Evolutionary conservation across 345 rosid species (phyloP).

Genomic region (Salix brachista): DNA sequence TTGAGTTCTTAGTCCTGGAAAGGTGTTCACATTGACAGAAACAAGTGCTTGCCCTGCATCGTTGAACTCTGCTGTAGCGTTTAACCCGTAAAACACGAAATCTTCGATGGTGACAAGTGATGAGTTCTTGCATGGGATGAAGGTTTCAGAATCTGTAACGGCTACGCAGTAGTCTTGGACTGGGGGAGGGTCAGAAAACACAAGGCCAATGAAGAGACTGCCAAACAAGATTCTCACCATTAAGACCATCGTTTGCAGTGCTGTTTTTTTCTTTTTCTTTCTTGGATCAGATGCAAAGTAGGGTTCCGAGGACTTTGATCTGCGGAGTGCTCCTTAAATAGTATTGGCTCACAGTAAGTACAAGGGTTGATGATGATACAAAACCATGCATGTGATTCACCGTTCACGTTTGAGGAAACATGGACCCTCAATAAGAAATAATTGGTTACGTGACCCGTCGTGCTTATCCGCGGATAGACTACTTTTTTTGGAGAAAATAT

Average conservation of each 20-base stretch:
- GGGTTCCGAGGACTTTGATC: background rate
- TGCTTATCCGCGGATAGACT: too few relatives aligned
- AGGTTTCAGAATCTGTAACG: background rate
- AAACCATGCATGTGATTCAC: too few relatives aligned
- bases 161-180: constrained; percentile 27
- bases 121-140: constrained; percentile 21
- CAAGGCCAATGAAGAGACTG: background rate
- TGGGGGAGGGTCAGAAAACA: constrained; percentile 24
- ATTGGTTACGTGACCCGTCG: too few relatives aligned
- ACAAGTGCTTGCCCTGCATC: constrained; percentile 33
- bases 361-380: too few relatives aligned
- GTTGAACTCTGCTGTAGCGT: constrained; percentile 31
- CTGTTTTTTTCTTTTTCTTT: background rate
- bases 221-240: constrained; percentile 8
- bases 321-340: background rate
- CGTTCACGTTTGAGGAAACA: too few relatives aligned
- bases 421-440: too few relatives aligned
- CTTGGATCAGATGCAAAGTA: too few relatives aligned
- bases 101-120: constrained; percentile 20
- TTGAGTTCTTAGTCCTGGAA: constrained; percentile 25
- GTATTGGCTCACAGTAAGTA: too few relatives aligned
- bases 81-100: constrained; percentile 21
- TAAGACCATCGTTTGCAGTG: constrained; percentile 13
- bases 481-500: too few relatives aligned
- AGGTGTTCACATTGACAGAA: constrained; percentile 29